Percentiles rank a stretch among this genome's conserved stretches.
Conservation (phyloP, 129 eudicot species). For the Ambrosia trifida region DNA sequence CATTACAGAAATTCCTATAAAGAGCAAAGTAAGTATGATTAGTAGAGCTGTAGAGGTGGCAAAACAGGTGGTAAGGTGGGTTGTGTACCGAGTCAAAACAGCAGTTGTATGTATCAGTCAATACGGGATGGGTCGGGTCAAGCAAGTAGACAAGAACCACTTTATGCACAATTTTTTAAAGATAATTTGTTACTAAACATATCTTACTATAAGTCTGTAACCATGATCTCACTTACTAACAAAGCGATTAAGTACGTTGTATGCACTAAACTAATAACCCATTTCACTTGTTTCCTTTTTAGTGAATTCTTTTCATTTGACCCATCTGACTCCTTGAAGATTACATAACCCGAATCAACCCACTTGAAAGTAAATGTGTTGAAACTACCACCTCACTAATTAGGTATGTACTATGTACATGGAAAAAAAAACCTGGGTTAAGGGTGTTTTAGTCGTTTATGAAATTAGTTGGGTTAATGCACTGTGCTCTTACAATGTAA, state of each 20-base stretch:
- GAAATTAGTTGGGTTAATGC: conserved; percentile 29
- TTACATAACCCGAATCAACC: background rate
- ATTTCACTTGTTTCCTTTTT: background rate
- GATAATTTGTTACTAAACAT: background rate
- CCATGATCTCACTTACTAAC: background rate
- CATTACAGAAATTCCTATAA: conserved; percentile 12
- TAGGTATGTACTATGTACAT: background rate
- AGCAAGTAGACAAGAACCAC: background rate
- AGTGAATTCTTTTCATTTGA: background rate
- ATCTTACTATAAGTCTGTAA: background rate
- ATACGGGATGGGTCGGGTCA: background rate
- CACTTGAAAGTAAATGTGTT: background rate
- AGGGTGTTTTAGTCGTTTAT: conserved; percentile 8
- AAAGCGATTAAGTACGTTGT: background rate
- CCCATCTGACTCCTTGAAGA: background rate
- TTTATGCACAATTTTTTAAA: background rate
- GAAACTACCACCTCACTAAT: background rate
- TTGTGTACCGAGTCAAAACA: background rate
- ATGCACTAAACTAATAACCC: conserved; percentile 6
- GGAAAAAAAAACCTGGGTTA: conserved; percentile 13
- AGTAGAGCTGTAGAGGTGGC: background rate
- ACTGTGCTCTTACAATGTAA: conserved; percentile 89
- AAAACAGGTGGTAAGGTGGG: background rate
- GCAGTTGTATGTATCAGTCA: background rate
- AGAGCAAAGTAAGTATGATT: conserved; percentile 1